Percentiles rank a stretch among this genome's conserved stretches.
phyloP scores from a whole-genome alignment of 2,329 filamentous ascomycete genomes.

The Penicillium capsulatum region DNA sequence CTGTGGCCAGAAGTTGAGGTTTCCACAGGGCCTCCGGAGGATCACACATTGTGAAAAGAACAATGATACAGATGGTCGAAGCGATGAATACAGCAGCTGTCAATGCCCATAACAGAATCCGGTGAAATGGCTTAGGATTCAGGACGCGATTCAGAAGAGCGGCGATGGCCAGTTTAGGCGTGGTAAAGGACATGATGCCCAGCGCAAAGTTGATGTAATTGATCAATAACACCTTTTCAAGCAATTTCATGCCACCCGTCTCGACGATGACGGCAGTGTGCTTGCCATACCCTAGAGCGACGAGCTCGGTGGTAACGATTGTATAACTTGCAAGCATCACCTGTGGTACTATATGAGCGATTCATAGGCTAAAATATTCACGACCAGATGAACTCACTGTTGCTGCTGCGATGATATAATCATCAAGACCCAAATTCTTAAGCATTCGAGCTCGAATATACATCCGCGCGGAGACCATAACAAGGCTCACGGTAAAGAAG shows the following conservation, averaged over 20 bases:
- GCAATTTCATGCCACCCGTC: no score
- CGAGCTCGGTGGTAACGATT: no score
- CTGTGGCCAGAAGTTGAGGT: conserved; percentile 20
- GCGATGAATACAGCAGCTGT: conserved; percentile 11
- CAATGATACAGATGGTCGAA: conserved; percentile 23
- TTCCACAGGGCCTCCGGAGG: conserved; percentile 41
- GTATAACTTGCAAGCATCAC: no score
- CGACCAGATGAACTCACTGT: no score
- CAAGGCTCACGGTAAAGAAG: conserved; percentile 28
- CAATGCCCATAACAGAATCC: conserved; percentile 28
- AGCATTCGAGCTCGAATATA: conserved; percentile 32
- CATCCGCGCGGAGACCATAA: conserved; percentile 33
- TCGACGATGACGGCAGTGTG: no score
- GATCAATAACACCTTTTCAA: no score
- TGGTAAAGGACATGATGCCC: conserved; percentile 23
- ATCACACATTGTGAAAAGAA: conserved; percentile 41
- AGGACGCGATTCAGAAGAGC: conserved; percentile 21
- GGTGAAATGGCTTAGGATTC: conserved; percentile 19
- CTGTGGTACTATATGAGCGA: no score
- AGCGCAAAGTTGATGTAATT: background rate
- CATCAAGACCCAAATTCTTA: conserved; percentile 36
- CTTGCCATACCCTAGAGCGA: no score
- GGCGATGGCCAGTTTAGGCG: conserved; percentile 26
- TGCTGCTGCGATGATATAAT: conserved; percentile 36
- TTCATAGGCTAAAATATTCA: no score